Evolutionary conservation across 441 rosid species (phyloP).

Genomic region (Breynia disticha): DNA sequence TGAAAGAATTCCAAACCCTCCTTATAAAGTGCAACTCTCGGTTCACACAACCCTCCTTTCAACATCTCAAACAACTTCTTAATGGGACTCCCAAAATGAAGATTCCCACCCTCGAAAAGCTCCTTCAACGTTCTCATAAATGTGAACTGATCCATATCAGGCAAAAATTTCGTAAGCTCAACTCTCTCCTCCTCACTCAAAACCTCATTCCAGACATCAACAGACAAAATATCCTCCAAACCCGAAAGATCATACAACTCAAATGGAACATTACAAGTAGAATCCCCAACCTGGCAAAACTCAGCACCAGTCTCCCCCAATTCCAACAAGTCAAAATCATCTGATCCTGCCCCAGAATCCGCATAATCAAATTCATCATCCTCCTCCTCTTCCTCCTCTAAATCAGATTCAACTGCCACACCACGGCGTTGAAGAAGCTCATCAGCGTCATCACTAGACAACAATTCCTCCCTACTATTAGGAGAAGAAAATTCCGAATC

Average conservation of each 20-base stretch:
- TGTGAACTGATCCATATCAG: slow-evolving; percentile 74
- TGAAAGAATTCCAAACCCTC: slow-evolving; percentile 67
- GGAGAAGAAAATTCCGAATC: slow-evolving; percentile 83
- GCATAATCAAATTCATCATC: slow-evolving; percentile 82
- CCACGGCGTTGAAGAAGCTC: slow-evolving; percentile 32
- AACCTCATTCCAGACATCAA: slow-evolving; percentile 91
- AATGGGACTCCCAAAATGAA: slow-evolving; percentile 91
- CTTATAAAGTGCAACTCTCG: slow-evolving; percentile 81
- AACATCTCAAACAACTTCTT: slow-evolving; percentile 77
- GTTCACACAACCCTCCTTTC: slow-evolving; percentile 93
- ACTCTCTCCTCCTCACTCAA: slow-evolving; percentile 79
- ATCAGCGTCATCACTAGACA: slow-evolving; percentile 62
- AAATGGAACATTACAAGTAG: slow-evolving; percentile 78
- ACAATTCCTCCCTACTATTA: slow-evolving; percentile 44
- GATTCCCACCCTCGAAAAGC: slow-evolving; percentile 63
- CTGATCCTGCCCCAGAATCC: slow-evolving; percentile 98
- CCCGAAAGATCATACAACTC: slow-evolving; percentile 77
- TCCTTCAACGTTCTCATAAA: slow-evolving; percentile 62
- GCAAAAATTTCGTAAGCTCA: slow-evolving; percentile 58
- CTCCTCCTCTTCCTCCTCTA: slow-evolving; percentile 47
- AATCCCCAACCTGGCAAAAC: slow-evolving; percentile 77
- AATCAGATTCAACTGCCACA: slow-evolving; percentile 58
- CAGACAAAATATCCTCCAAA: slow-evolving; percentile 68
- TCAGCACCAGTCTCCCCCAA: slow-evolving; percentile 86
- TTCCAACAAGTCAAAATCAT: slow-evolving; percentile 94